phyloP scores from a whole-genome alignment of 176 grass and related monocot genomes.

The Oryza punctata region DNA sequence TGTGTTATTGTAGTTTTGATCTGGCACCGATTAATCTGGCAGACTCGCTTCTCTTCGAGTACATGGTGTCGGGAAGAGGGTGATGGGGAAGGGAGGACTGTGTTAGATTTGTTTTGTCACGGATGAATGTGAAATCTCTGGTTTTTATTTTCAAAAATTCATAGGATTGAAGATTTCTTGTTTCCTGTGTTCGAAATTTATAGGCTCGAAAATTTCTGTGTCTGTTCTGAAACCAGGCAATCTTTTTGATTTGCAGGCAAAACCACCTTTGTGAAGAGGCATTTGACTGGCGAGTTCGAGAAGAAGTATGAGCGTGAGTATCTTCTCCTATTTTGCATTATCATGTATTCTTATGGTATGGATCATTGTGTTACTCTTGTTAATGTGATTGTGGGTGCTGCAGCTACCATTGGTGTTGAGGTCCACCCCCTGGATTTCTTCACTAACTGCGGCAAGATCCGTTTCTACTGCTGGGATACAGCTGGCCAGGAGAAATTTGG shows the following conservation, averaged over 20 bases:
- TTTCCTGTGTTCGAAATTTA: background rate
- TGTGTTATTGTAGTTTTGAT: background rate
- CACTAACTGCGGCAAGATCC: slow-evolving; percentile 57
- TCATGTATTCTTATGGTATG: background rate
- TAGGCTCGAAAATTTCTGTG: background rate
- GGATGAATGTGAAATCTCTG: no score
- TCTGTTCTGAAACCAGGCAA: background rate
- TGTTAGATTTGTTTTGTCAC: no score
- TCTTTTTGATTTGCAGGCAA: slow-evolving; percentile 44
- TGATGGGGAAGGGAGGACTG: no score
- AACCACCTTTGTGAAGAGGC: slow-evolving; percentile 70
- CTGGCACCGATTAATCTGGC: background rate
- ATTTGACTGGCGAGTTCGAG: slow-evolving; percentile 69
- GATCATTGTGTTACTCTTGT: background rate
- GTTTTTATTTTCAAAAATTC: no score
- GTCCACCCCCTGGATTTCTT: slow-evolving; percentile 60
- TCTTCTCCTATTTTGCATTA: background rate
- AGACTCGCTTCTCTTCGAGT: background rate
- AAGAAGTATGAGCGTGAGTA: slow-evolving; percentile 74
- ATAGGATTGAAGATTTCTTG: background rate
- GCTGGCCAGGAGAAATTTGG: slow-evolving; percentile 67
- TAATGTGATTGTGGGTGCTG: background rate
- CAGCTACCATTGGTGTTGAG: slow-evolving; percentile 69
- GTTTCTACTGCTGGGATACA: slow-evolving; percentile 70
- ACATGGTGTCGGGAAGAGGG: background rate